Base-by-base conservation (phyloP, 2,329 filamentous ascomycete genomes). In the Dothideomycetidae sp. region DNA sequence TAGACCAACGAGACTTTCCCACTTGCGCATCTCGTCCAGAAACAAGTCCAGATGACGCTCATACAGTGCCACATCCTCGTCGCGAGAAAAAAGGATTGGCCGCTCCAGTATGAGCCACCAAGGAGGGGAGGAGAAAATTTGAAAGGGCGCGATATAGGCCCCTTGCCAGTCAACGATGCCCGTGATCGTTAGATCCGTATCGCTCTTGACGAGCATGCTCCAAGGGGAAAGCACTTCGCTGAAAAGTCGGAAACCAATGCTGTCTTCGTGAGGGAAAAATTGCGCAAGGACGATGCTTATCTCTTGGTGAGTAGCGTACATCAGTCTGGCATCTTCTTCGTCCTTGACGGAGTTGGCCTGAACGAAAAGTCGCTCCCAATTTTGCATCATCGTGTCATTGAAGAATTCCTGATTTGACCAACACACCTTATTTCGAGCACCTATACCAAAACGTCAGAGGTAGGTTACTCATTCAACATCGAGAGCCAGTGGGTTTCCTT, bases 141-240 rank as follows among this genome's bases (percentile, higher is more conserved):
- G 42, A 21, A 23, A 29, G 9, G 49, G 49, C 26, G 41, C 49
- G 12, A 39, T 37, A 29, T 49, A 47, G 26, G 49, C 37, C 45
- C 47, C 49, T 32, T 50, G 47, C 47, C 44, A 50, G 31, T 50
- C 48, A 2, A 50, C 36, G 10, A 52, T 41, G 1, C 40, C 46
- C 18, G 46, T 37, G 10, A 52, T 44, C 4, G 43, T 43, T 5
- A 49, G 39, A 15, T 49, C 46, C 14, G 37, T 13, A 18, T 40
- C 23, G 31, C 44, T 43, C 29, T 47, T 42, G 19, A 50, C 41
- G 11, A 50, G 33, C 40, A 50, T 45, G 31, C 50, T 52, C 5
- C 42, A 38, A 14, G 43, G 46, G 3, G 43, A 37, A 9, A 51
- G 32, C 33, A 50, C 46, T 36, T 51, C 48, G 38, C 43, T 47